Percentiles rank a stretch among this genome's conserved stretches.
These are phyloP conservation scores for Prinsepia uniflora DNA, from an alignment of 306 rosid species.

Conservation along the genomic window DNA sequence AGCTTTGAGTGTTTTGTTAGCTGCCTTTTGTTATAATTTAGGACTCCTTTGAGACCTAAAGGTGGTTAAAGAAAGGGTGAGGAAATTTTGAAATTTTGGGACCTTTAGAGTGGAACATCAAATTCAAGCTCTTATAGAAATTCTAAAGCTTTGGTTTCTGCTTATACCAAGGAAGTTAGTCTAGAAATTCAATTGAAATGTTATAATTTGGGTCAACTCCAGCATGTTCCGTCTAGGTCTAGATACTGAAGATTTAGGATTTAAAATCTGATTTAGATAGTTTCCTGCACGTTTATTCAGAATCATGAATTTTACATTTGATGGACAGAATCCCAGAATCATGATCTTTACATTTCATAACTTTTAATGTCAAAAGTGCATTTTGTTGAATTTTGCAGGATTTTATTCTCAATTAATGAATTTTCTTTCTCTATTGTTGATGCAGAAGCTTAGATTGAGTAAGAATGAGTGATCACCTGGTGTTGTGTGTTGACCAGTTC, in stretches of 20 bases:
- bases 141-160: background rate
- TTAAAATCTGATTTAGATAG: background rate
- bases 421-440: background rate
- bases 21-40: background rate
- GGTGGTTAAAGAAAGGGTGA: background rate
- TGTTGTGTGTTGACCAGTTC: conserved; percentile 40
- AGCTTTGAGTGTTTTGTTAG: background rate
- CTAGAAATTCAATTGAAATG: background rate
- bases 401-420: background rate
- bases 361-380: background rate
- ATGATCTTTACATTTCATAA: background rate
- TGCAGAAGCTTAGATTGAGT: conserved; percentile 25
- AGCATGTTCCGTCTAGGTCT: background rate
- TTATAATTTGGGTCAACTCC: background rate
- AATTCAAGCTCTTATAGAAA: background rate
- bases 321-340: background rate
- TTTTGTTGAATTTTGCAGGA: background rate
- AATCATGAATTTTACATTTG: background rate
- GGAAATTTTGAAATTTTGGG: background rate
- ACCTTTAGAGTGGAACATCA: background rate
- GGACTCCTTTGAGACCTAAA: background rate
- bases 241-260: background rate
- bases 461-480: conserved; percentile 42
- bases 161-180: conserved; percentile 1
- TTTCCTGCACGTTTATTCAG: background rate